Conservation (phyloP, 345 rosid genomes). For the Citrus hindsii region DNA sequence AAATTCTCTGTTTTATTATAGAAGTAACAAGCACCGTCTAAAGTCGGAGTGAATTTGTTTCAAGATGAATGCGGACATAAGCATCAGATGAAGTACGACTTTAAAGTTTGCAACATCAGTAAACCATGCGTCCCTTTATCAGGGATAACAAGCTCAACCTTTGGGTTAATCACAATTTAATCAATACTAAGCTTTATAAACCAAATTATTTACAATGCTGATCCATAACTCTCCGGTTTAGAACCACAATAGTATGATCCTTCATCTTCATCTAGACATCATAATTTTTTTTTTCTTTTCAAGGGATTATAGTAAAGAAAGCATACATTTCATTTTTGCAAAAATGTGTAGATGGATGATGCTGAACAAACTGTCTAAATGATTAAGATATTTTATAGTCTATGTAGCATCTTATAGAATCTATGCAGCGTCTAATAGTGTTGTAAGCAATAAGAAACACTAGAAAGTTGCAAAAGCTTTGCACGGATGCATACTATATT, state of each 20-base stretch:
- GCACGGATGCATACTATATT: neutral
- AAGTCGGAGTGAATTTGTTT: no score
- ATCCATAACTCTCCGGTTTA: no score
- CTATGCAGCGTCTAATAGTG: neutral
- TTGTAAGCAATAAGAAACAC: neutral
- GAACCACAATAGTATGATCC: neutral
- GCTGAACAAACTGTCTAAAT: neutral
- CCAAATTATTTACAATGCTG: neutral
- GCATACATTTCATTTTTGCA: no score
- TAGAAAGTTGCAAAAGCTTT: neutral
- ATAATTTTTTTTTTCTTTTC: neutral
- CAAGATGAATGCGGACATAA: neutral
- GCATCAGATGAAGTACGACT: no score
- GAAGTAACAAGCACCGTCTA: no score
- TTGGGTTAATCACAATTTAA: no score
- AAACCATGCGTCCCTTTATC: no score
- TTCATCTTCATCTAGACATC: neutral
- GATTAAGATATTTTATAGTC: neutral
- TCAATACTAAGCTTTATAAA: no score
- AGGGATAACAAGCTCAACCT: no score
- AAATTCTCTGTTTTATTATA: no score
- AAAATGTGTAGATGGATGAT: neutral
- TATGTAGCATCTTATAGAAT: neutral
- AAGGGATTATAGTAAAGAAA: neutral
- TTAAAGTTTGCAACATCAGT: no score